Evolutionary conservation across 31 red algal genomes (phyloP).

Genomic region (Odonthalia washingtoniensis): DNA sequence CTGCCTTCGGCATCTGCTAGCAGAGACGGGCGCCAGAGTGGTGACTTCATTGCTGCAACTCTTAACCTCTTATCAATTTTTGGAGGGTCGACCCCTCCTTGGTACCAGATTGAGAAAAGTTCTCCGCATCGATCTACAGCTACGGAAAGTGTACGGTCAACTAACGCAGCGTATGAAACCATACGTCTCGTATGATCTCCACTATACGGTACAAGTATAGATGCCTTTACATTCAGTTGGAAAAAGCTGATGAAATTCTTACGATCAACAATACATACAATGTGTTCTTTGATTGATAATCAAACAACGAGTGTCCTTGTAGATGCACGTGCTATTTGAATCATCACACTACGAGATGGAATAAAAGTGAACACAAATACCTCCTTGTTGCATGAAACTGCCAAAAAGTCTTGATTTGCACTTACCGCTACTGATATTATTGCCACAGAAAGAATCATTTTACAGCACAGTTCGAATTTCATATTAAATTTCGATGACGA

Average conservation of each 20-base stretch:
- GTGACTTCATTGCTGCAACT: neutral
- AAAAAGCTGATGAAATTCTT: slow-evolving; percentile 71
- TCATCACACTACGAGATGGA: slow-evolving; percentile 27
- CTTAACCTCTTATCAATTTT: neutral
- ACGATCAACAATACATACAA: slow-evolving; percentile 69
- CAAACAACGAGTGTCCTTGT: slow-evolving; percentile 56
- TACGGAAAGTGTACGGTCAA: slow-evolving; percentile 58
- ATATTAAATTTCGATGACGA: neutral
- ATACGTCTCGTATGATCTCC: slow-evolving; percentile 61
- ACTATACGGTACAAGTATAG: slow-evolving; percentile 46
- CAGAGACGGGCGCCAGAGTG: neutral
- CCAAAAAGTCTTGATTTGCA: slow-evolving; percentile 36
- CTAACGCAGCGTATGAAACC: slow-evolving; percentile 67
- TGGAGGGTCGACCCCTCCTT: slow-evolving; percentile 49
- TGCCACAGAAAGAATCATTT: slow-evolving; percentile 66
- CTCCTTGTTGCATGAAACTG: slow-evolving; percentile 69
- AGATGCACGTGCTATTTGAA: slow-evolving; percentile 61
- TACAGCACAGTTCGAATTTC: slow-evolving; percentile 52
- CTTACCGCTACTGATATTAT: slow-evolving; percentile 54
- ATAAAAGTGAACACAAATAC: slow-evolving; percentile 60
- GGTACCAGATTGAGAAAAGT: slow-evolving; percentile 75
- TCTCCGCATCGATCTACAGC: slow-evolving; percentile 62
- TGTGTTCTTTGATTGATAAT: slow-evolving; percentile 55
- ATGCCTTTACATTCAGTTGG: slow-evolving; percentile 10
- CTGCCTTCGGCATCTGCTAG: neutral